A percentile compares a stretch with the other conserved stretches of the same genome.
Conservation (phyloP, 1,139 yeast genomes). For the Kluyveromyces sp. region DNA sequence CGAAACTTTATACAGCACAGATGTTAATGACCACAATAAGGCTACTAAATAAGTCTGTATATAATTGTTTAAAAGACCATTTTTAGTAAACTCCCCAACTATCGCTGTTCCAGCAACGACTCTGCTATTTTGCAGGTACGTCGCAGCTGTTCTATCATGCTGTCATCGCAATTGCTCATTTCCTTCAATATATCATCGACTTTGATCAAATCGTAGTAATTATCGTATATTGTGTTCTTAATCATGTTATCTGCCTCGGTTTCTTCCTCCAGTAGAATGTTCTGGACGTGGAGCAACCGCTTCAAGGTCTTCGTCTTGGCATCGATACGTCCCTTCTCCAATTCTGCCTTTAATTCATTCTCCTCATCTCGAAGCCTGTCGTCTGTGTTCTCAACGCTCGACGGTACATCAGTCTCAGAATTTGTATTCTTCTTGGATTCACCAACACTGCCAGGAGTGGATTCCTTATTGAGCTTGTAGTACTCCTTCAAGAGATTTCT, state of each 20-base stretch:
- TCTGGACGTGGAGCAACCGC: constrained; percentile 36
- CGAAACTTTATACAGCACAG: neutral
- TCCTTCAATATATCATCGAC: constrained; percentile 38
- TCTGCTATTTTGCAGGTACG: constrained; percentile 7
- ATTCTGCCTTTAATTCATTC: neutral
- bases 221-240: constrained; percentile 45
- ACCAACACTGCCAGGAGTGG: neutral
- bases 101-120: neutral
- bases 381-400: constrained; percentile 7
- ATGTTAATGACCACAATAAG: neutral
- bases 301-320: constrained; percentile 33
- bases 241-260: constrained; percentile 41
- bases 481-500: constrained; percentile 40
- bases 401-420: constrained; percentile 3
- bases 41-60: neutral
- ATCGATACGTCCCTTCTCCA: constrained; percentile 11
- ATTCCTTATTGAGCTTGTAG: constrained; percentile 34
- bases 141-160: constrained; percentile 12
- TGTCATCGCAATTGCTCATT: constrained; percentile 13
- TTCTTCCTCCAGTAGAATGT: constrained; percentile 36
- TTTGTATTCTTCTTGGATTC: neutral
- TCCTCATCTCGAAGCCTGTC: constrained; percentile 15
- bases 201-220: constrained; percentile 44
- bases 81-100: neutral
- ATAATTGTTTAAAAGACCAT: neutral